Percentiles rank a stretch among this genome's conserved stretches.
Conservation (phyloP, 1,284 basidiomycete species). For the Inonotus obliquus region DNA sequence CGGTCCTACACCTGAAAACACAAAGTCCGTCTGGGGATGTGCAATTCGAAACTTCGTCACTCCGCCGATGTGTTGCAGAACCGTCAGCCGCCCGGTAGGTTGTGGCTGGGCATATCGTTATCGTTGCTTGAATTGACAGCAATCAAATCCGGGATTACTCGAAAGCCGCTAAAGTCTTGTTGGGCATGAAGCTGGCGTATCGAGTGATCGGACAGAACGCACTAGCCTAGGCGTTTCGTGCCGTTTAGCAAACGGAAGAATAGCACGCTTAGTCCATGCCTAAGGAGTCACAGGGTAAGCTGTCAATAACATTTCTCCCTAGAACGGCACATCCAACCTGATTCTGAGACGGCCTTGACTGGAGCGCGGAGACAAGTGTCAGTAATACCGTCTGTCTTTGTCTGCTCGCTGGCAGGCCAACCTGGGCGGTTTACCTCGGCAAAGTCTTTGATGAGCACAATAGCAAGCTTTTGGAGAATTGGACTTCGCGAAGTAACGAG, state of each 20-base stretch:
- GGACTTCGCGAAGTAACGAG: background rate
- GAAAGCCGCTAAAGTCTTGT: constrained; percentile 5
- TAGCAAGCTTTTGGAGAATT: background rate
- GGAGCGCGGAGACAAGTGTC: background rate
- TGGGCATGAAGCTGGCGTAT: background rate
- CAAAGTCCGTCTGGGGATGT: background rate
- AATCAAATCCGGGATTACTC: constrained; percentile 3
- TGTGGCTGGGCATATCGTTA: constrained; percentile 1
- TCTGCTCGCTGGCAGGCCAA: background rate
- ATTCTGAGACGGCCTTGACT: background rate
- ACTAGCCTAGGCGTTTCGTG: background rate
- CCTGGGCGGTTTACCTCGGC: background rate
- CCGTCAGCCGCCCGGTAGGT: background rate
- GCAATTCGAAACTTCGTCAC: constrained; percentile 1
- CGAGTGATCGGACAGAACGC: background rate
- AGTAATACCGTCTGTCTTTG: background rate
- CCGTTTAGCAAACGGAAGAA: background rate
- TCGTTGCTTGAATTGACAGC: background rate
- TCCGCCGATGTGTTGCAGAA: background rate
- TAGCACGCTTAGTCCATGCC: background rate
- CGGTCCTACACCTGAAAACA: background rate
- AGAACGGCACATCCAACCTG: background rate
- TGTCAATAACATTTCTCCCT: background rate
- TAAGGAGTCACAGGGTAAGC: background rate
- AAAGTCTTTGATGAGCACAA: background rate